Percentiles rank a stretch among this genome's conserved stretches.
These are phyloP conservation scores for Coleophoma eucalyptorum DNA, from an alignment of 2,329 filamentous ascomycete species.

Conservation along the genomic window DNA sequence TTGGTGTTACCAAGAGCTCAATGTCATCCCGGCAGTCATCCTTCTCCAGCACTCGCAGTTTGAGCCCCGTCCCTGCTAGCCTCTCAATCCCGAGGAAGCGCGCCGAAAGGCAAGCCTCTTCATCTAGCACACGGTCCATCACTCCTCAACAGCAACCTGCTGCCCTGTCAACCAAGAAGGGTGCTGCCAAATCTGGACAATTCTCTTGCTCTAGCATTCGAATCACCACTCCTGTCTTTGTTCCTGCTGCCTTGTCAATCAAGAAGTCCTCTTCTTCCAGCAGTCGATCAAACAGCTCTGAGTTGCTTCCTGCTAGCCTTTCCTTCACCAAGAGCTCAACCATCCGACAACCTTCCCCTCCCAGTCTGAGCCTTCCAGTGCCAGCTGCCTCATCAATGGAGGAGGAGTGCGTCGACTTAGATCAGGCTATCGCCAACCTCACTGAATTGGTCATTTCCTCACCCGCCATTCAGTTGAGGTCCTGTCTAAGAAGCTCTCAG, in stretches of 20 bases:
- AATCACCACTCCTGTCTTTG: background rate
- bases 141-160: no score
- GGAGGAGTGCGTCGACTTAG: background rate
- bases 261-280: background rate
- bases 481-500: background rate
- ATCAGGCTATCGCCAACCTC: background rate
- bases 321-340: no score
- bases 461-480: background rate
- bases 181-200: background rate
- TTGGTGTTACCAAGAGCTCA: background rate
- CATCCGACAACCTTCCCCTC: no score
- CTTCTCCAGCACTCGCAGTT: background rate
- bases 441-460: background rate
- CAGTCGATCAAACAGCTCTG: background rate
- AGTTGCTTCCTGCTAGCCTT: background rate
- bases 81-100: no score
- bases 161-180: background rate
- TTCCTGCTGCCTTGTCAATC: background rate
- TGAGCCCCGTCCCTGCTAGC: background rate
- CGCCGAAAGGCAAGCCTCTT: no score
- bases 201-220: no score
- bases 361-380: no score
- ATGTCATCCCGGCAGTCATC: background rate
- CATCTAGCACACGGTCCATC: no score
- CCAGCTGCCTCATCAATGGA: background rate